phyloP scores from a whole-genome alignment of 345 rosid species.

The Theobroma cacao region DNA sequence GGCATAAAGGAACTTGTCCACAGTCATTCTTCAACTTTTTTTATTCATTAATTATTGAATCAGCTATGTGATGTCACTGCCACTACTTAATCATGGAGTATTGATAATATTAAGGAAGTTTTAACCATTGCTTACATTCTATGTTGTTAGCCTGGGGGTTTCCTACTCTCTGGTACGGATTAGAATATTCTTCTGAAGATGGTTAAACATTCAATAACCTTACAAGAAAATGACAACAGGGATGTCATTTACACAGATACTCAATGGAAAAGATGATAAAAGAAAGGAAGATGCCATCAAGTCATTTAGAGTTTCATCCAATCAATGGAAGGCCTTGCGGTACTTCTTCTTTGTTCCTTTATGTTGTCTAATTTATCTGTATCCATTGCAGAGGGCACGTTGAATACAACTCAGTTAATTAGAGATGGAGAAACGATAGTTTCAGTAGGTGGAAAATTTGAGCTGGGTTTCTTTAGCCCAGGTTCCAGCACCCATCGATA shows the following conservation, averaged over 20 bases:
- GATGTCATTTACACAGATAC: too few species aligned
- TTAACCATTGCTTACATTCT: too few species aligned
- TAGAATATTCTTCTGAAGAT: too few species aligned
- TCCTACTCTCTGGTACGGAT: too few species aligned
- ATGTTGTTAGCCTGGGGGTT: too few species aligned
- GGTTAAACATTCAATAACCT: too few species aligned
- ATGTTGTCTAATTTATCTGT: background rate
- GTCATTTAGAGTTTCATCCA: slow-evolving; percentile 29
- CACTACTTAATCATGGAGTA: too few species aligned
- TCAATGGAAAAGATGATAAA: too few species aligned
- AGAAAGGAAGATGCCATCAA: background rate
- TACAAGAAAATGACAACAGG: too few species aligned
- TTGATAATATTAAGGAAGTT: too few species aligned
- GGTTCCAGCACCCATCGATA: slow-evolving; percentile 21
- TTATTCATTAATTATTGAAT: too few species aligned
- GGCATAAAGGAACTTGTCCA: background rate
- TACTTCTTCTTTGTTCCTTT: background rate
- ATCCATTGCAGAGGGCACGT: slow-evolving; percentile 8
- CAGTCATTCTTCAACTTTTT: background rate
- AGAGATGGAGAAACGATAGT: slow-evolving; percentile 23
- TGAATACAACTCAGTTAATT: slow-evolving; percentile 15
- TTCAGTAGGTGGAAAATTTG: slow-evolving; percentile 17
- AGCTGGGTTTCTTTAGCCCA: slow-evolving; percentile 31
- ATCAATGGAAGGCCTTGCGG: background rate
- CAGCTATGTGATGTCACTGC: too few species aligned